phyloP scores from a whole-genome alignment of 805 yeast genomes.

The Naumovozyma baii region DNA sequence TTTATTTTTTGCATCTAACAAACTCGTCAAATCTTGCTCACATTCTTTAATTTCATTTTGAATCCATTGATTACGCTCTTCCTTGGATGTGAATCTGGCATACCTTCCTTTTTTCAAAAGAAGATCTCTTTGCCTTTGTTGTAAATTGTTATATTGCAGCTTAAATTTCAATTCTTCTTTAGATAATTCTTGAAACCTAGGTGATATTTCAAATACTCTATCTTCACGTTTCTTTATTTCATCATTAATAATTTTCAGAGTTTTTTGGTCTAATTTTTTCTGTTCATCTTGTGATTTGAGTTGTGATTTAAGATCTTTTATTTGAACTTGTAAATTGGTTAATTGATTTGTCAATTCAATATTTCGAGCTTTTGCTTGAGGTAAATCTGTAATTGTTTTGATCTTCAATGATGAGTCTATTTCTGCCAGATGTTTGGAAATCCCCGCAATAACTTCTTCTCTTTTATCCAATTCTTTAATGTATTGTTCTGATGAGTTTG shows the following conservation, averaged over 20 bases:
- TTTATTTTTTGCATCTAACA: constrained; percentile 19
- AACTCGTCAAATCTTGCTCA: constrained; percentile 18
- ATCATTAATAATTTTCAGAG: constrained; percentile 19
- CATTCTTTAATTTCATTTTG: constrained; percentile 38
- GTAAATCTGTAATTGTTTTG: constrained; percentile 42
- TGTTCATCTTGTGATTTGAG: constrained; percentile 28
- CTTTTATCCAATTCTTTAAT: constrained; percentile 50
- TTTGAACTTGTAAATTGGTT: constrained; percentile 41
- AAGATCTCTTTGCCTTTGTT: constrained; percentile 47
- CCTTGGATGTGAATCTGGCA: constrained; percentile 43
- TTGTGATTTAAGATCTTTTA: constrained; percentile 36
- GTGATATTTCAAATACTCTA: constrained; percentile 32
- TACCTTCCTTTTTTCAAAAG: constrained; percentile 65
- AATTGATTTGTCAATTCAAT: constrained; percentile 40
- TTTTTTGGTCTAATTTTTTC: constrained; percentile 18
- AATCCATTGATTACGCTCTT: constrained; percentile 64
- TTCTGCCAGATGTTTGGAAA: constrained; percentile 38
- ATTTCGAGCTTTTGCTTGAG: constrained; percentile 42
- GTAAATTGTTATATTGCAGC: constrained; percentile 33
- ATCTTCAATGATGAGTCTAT: constrained; percentile 43
- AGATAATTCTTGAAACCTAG: constrained; percentile 34
- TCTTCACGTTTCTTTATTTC: constrained; percentile 32
- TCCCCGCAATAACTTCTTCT: constrained; percentile 40
- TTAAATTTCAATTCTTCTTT: constrained; percentile 35
- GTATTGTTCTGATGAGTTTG: constrained; percentile 45